Evolutionary conservation across 1,284 basidiomycete species (phyloP), one percentile per base, ranked within the genome.

Genomic region (Apiotrichum brassicae): DNA sequence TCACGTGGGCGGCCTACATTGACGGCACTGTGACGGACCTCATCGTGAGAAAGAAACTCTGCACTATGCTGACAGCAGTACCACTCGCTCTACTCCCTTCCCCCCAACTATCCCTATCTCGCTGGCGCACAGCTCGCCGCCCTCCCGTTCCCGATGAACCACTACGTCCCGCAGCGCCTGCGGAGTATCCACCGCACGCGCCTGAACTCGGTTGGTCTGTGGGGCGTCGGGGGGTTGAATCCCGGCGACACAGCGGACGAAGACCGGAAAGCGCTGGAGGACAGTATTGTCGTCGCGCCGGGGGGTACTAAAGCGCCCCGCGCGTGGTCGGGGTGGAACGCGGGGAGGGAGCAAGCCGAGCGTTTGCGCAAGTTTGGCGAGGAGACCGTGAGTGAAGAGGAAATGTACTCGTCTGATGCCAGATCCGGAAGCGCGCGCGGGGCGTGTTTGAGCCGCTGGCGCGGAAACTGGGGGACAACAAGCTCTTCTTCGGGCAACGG

Each of bases 11-110:
- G 48, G 56, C 67, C 3, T 68, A 65, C 47, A 65, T 73, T 34
- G 62, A 71, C 22, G 60, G 58, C n/a, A 59, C 60, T 22, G 50
- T 71, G 9, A 57, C 62, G 2, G 71, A 73, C 45, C 59, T 73
- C 0, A 55, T 69, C 14, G 70, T 71, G 37, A 48, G 70, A 60
- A n/a, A n/a, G n/a, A n/a, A n/a, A n/a, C n/a, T n/a, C n/a, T n/a
- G n/a, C n/a, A n/a, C n/a, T n/a, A n/a, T n/a, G n/a, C 18, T 12
- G 13, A 40, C 30, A 18, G 11, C 59, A 73, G 71, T 64, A 70
- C 44, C 69, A 69, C 61, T 61, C 64, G 16, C 57, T 68, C 26
- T 73, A 68, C 57, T 66, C 65, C 4, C 58, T 71, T 0, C 68
- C 68, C 2, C 60, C 60, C 11, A 72, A 73, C 54, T 65, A 69